Conservation (phyloP, 1,139 yeast genomes). For the Hemisphaericaspora lyxosophila region DNA sequence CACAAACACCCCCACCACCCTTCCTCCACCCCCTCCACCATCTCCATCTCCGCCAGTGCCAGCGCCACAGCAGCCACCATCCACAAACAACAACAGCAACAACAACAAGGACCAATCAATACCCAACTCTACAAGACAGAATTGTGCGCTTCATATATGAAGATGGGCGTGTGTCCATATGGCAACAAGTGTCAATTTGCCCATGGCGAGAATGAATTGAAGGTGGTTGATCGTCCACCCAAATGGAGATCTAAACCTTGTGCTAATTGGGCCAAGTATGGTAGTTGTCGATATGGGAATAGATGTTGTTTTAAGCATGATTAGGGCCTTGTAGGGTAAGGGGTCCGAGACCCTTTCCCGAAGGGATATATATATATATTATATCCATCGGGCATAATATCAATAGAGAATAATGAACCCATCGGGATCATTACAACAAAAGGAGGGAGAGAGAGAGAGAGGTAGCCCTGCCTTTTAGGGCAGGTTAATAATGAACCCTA, state of each 20-base stretch:
- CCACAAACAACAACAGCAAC: conserved; percentile 4
- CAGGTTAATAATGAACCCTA: too few relatives aligned
- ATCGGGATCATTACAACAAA: too few relatives aligned
- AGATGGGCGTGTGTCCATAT: conserved; percentile 77
- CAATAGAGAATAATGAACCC: too few relatives aligned
- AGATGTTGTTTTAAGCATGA: conserved; percentile 92
- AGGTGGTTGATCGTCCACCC: conserved; percentile 69
- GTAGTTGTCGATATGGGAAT: conserved; percentile 84
- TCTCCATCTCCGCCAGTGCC: conserved; percentile 1
- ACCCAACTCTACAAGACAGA: conserved; percentile 86
- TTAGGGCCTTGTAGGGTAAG: too few relatives aligned
- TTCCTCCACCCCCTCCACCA: conserved; percentile 2
- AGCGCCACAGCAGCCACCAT: background rate
- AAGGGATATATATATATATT: too few relatives aligned
- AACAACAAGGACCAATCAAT: conserved; percentile 37
- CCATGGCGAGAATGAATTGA: conserved; percentile 79
- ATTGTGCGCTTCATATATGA: conserved; percentile 76
- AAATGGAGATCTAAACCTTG: conserved; percentile 94
- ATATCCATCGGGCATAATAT: too few relatives aligned
- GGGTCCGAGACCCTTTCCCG: too few relatives aligned
- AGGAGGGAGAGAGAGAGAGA: background rate
- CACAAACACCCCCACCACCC: background rate
- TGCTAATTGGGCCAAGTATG: conserved; percentile 81
- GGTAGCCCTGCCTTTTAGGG: too few relatives aligned
- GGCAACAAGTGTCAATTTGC: conserved; percentile 94